Percentiles rank a stretch among this genome's conserved stretches.
Conservation (phyloP, 495 filamentous ascomycete genomes). For the Trypethelium eluteriae region DNA sequence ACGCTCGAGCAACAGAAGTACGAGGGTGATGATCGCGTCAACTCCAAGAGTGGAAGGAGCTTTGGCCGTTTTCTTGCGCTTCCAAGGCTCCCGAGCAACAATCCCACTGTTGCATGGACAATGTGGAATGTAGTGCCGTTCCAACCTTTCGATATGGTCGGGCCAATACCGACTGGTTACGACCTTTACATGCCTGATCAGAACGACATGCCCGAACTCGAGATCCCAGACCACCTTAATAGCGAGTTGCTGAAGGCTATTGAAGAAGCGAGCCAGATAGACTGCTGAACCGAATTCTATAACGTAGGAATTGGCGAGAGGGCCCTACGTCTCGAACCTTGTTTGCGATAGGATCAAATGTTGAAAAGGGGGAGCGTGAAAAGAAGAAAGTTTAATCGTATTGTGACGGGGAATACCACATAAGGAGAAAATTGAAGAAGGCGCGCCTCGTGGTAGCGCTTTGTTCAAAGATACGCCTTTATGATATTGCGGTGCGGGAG, state of each 20-base stretch:
- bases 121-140: slow-evolving; percentile 13
- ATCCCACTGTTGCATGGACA: slow-evolving; percentile 21
- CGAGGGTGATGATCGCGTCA: slow-evolving; percentile 24
- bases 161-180: background rate
- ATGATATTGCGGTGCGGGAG: too few species aligned
- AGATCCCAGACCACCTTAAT: background rate
- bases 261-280: background rate
- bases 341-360: too few species aligned
- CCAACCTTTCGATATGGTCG: background rate
- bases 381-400: too few species aligned
- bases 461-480: too few species aligned
- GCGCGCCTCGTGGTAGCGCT: too few species aligned
- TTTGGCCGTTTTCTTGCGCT: slow-evolving; percentile 23
- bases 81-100: slow-evolving; percentile 19
- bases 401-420: too few species aligned
- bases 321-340: too few species aligned
- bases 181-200: slow-evolving; percentile 7
- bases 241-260: background rate
- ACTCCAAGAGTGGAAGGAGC: slow-evolving; percentile 15
- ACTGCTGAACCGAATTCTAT: background rate
- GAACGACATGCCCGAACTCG: slow-evolving; percentile 11
- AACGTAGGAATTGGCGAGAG: background rate
- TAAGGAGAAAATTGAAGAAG: too few species aligned
- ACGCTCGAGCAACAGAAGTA: slow-evolving; percentile 22
- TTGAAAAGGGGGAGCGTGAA: too few species aligned